phyloP scores from a whole-genome alignment of 164 flowering plant species.

The Amborella trichopoda region DNA sequence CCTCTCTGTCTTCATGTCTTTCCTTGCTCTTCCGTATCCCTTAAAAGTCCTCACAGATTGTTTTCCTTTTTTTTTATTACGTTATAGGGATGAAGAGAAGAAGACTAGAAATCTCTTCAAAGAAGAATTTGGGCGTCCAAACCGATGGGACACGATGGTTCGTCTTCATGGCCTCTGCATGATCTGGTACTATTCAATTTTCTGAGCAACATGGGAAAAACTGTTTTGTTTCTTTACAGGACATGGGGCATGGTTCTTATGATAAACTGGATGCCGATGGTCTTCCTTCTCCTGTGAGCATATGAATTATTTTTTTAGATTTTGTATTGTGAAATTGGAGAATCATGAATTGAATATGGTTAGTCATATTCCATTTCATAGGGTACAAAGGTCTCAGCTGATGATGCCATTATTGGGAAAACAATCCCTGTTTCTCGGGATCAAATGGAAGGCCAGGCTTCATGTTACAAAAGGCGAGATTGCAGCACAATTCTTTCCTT shows the following conservation, averaged over 20 bases:
- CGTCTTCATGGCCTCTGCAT: not conserved
- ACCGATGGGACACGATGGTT: conserved; percentile 85
- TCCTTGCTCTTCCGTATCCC: not conserved
- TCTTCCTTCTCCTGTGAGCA: conserved; percentile 93
- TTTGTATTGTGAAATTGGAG: too few species aligned
- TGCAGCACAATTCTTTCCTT: conserved; percentile 92
- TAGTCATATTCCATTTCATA: too few species aligned
- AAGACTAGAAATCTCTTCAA: conserved; percentile 98
- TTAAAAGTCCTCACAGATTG: not conserved
- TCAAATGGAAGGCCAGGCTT: conserved; percentile 71
- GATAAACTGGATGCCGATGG: conserved; percentile 99
- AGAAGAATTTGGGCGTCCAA: conserved; percentile 98
- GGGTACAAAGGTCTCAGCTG: conserved; percentile 96
- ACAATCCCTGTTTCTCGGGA: conserved; percentile 89
- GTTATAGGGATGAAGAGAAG: conserved; percentile 64
- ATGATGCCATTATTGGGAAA: conserved; percentile 98
- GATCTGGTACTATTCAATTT: not conserved
- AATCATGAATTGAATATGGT: too few species aligned
- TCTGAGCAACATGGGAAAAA: not conserved
- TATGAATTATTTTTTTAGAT: too few species aligned
- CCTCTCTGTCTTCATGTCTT: not conserved
- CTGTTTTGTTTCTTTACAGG: conserved; percentile 30
- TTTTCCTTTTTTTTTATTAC: too few species aligned
- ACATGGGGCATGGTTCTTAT: conserved; percentile 97
- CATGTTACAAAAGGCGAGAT: conserved; percentile 77